These are phyloP conservation scores for Aspergillus sclerotialis DNA, from an alignment of 2,329 filamentous ascomycete species.

Conservation along the genomic window DNA sequence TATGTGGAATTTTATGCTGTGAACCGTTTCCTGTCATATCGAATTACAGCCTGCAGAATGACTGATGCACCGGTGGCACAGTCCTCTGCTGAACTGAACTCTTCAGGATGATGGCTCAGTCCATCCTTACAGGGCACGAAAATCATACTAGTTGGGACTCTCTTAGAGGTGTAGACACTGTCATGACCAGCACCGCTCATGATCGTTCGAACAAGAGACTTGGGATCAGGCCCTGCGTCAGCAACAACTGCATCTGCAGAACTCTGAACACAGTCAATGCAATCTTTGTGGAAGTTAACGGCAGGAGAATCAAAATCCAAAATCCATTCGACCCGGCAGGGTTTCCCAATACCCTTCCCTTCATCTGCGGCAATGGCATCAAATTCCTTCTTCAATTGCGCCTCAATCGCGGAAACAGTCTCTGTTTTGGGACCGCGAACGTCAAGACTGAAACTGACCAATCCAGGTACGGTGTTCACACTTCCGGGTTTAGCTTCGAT, in stretches of 20 bases:
- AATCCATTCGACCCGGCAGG: slow-evolving; percentile 51
- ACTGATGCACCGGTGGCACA: slow-evolving; percentile 49
- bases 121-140: slow-evolving; percentile 60
- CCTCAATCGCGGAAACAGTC: slow-evolving; percentile 52
- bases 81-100: slow-evolving; percentile 55
- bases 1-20: slow-evolving; percentile 8
- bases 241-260: slow-evolving; percentile 54
- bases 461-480: slow-evolving; percentile 66
- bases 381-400: slow-evolving; percentile 52
- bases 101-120: slow-evolving; percentile 57
- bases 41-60: slow-evolving; percentile 27
- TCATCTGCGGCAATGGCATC: slow-evolving; percentile 52
- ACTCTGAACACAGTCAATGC: slow-evolving; percentile 57
- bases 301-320: slow-evolving; percentile 57
- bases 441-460: slow-evolving; percentile 62
- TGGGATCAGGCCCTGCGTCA: slow-evolving; percentile 34
- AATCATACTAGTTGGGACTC: slow-evolving; percentile 59
- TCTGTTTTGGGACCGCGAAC: slow-evolving; percentile 54
- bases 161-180: slow-evolving; percentile 54
- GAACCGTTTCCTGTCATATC: slow-evolving; percentile 37
- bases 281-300: slow-evolving; percentile 59
- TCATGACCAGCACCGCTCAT: slow-evolving; percentile 61
- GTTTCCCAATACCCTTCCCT: slow-evolving; percentile 45
- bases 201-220: slow-evolving; percentile 46
- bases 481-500: slow-evolving; percentile 59